Evolutionary conservation across 2,329 filamentous ascomycete species (phyloP), one percentile per base, ranked within the genome.

Genomic region (Alternaria sp.): DNA sequence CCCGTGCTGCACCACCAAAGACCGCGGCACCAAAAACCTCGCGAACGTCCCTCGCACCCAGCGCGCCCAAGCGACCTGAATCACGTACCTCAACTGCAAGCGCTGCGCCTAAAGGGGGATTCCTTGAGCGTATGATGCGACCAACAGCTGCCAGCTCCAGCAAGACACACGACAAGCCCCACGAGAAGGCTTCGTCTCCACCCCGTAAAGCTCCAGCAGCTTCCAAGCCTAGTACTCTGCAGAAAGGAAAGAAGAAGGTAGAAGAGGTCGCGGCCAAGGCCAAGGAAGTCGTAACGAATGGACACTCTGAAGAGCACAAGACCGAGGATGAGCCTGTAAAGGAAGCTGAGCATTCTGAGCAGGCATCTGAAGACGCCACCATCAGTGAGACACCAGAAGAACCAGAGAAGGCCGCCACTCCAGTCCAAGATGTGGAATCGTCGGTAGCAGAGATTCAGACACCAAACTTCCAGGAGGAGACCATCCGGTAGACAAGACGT

Each of bases 41-140:
- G 12, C 75, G 81, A 20, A 58, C 77, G 5, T 81, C 80, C 3
- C 61, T 81, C 24, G 73, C 70, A 20, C 74, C 76, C 11, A 67
- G 52, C 48, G 66, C 70, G 36, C 57, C 63, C 43, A 89, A 87
- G 76, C 88, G 86, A 65, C 74, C 82, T 9, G 80, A 80, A 34
- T 85, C 61, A 75, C 82, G 75, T 73, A 82, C 68, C 70, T 85
- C 51, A 63, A 83, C 83, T 61, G 81, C 85, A 26, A 83, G 82
- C 47, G 84, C 85, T 47, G 85, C 85, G 18, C 82, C 90, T 1
- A 89, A 92, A 64, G 89, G 91, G 65, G 79, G 87, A 14, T 94
- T 94, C 78, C 80, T 94, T 26, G 90, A 90, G n/a, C 87, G 91
- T 53, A 93, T 94, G 91, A 93, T 90, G 87, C 84, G 91, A 41